Base-by-base conservation (phyloP, 2,329 filamentous ascomycete genomes). In the Aureobasidium vineae region DNA sequence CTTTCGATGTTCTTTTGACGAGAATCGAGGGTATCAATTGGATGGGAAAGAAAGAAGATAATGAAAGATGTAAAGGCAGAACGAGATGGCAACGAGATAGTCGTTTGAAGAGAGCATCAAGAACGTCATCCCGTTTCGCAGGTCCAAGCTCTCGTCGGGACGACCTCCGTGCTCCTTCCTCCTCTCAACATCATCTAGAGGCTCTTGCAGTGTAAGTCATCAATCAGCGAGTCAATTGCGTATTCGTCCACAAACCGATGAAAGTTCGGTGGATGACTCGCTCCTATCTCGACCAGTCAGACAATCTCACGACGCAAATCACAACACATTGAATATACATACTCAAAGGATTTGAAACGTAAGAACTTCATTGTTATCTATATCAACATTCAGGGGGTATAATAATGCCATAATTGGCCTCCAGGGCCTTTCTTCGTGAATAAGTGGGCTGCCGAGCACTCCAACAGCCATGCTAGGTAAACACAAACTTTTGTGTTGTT, bases 71-170 rank as follows among this genome's bases (percentile, higher is more conserved):
- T 10, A 23, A 26, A 19, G 23, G 19, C 33, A 36, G 19, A 19
- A 16, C 13, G 8, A 36, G 50, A 54, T 36, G 21, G 36, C 38
- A 28, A 40, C n/a, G 36, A n/a, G 21, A 41, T 41, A 7, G 36
- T 40, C 36, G 36, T 28, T 56, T 0, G 10, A 41, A 28, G 10
- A 59, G 21, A 26, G 54, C 16, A 45, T 59, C 54, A 21, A 45
- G 23, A 59, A 59, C 54, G 54, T 59, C 54, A 59, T 59, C 16
- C 23, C 23, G 38, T 59, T 59, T 26, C 31, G 3, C 28, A 11
- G 54, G 54, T 15, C 54, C 38, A 43, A 59, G 54, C 54, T 45
- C 50, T 36, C 11, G 47, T 31, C 47, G 49, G 49, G 16, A 26
- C 19, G 16, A 11, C 31, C 49, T 52, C 16, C 49, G 26, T 52